phyloP scores from a whole-genome alignment of 2,329 filamentous ascomycete genomes.

The Microsporum audouinii region DNA sequence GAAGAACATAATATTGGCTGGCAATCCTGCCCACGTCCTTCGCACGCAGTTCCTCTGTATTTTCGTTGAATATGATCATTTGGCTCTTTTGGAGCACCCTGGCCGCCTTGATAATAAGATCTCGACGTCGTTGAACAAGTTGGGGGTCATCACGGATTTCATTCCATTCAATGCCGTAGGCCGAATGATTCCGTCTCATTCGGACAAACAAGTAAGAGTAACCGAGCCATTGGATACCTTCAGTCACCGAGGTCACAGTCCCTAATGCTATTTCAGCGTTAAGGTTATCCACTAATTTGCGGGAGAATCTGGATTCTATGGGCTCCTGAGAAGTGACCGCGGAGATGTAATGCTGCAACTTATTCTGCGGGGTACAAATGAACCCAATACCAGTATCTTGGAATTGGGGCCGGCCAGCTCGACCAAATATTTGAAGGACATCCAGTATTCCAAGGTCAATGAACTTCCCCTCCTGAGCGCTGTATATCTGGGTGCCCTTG shows the following conservation, averaged over 20 bases:
- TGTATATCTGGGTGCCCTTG: constrained; percentile 96
- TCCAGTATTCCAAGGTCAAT: constrained; percentile 93
- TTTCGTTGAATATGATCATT: constrained; percentile 98
- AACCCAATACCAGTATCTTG: constrained; percentile 96
- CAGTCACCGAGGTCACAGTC: constrained; percentile 85
- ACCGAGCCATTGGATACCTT: constrained; percentile 93
- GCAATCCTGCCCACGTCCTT: constrained; percentile 96
- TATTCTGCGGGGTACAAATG: constrained; percentile 94
- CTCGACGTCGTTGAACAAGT: constrained; percentile 71
- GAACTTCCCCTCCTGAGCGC: constrained; percentile 90
- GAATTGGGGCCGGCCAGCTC: constrained; percentile 93
- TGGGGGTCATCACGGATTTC: constrained; percentile 81
- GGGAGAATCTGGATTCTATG: constrained; percentile 92
- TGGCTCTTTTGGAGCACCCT: constrained; percentile 79
- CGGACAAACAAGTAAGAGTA: constrained; percentile 97
- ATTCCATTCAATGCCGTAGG: constrained; percentile 90
- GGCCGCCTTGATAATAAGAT: constrained; percentile 80
- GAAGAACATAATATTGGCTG: constrained; percentile 91
- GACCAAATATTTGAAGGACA: constrained; percentile 95
- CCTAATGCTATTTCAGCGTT: constrained; percentile 91
- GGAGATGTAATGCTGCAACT: constrained; percentile 76
- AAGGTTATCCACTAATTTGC: constrained; percentile 87
- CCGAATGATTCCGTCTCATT: constrained; percentile 83
- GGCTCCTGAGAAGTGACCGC: constrained; percentile 93
- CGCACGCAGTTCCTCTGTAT: constrained; percentile 78